Evolutionary conservation across 192 early-diverging fungal genomes (phyloP).

Genomic region (Spizellomyces punctatus): DNA sequence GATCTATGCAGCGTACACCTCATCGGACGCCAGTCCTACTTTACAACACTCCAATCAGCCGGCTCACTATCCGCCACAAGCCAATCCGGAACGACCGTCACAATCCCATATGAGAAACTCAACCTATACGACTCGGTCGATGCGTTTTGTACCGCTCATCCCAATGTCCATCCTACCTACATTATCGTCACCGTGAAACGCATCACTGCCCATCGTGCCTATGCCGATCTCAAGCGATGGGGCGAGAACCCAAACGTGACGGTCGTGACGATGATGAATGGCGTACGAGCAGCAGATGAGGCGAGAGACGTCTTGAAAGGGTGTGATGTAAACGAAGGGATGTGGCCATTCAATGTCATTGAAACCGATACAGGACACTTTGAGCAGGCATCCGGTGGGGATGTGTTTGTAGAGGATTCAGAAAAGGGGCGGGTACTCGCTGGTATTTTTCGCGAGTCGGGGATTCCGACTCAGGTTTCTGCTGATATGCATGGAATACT

Average conservation of each 20-base stretch:
- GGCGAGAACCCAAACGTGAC: neutral
- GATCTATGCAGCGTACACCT: conserved; percentile 22
- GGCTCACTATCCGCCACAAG: conserved; percentile 8
- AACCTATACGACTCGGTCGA: conserved; percentile 1
- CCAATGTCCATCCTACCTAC: neutral
- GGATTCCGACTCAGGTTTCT: conserved; percentile 22
- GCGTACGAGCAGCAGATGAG: conserved; percentile 13
- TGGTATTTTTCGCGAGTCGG: conserved; percentile 26
- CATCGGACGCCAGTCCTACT: conserved; percentile 18
- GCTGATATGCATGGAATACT: conserved; percentile 38
- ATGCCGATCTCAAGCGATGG: conserved; percentile 17
- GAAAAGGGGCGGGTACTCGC: conserved; percentile 20
- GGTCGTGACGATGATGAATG: conserved; percentile 18
- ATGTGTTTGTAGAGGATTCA: conserved; percentile 36
- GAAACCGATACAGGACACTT: conserved; percentile 15
- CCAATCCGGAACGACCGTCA: neutral
- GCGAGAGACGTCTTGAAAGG: neutral
- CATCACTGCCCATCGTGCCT: conserved; percentile 1
- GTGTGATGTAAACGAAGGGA: conserved; percentile 30
- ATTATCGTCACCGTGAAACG: conserved; percentile 39
- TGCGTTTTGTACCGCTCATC: neutral
- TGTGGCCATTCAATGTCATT: conserved; percentile 50
- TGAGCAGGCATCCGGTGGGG: conserved; percentile 35
- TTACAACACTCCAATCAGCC: neutral
- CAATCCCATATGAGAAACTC: conserved; percentile 3